Evolutionary conservation across 164 flowering plant species (phyloP).

Genomic region (Chimonanthus salicifolius): DNA sequence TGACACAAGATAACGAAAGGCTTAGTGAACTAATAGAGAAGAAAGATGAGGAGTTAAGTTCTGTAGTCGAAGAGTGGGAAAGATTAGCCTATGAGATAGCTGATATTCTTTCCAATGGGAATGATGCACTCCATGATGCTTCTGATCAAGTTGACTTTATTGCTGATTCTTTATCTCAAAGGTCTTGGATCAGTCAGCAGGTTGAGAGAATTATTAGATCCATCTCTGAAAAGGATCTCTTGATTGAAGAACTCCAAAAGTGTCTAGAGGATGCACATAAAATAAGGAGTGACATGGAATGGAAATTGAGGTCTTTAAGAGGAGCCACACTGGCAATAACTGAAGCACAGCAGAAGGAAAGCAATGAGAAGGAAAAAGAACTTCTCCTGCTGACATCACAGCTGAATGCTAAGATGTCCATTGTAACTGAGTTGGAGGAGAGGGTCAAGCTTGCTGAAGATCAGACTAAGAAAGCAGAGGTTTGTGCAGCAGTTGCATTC

Average conservation of each 20-base stretch:
- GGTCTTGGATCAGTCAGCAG: slow-evolving; percentile 63
- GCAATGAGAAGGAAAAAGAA: slow-evolving; percentile 59
- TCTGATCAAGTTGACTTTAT: slow-evolving; percentile 50
- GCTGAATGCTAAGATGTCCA: slow-evolving; percentile 30
- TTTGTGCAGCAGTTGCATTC: slow-evolving; percentile 69
- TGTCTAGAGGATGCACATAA: slow-evolving; percentile 66
- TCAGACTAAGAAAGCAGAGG: slow-evolving; percentile 36
- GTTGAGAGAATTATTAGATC: slow-evolving; percentile 41
- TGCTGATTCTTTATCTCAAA: slow-evolving; percentile 45
- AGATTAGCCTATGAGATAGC: slow-evolving; percentile 50
- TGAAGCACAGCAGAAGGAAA: slow-evolving; percentile 74
- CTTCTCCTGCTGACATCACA: slow-evolving; percentile 39
- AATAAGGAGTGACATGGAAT: slow-evolving; percentile 56
- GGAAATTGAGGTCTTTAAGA: slow-evolving; percentile 76
- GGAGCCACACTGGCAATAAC: slow-evolving; percentile 80
- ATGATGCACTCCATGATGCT: slow-evolving; percentile 55
- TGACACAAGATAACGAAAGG: slow-evolving; percentile 38
- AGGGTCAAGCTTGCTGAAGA: slow-evolving; percentile 36
- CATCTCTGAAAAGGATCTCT: slow-evolving; percentile 65
- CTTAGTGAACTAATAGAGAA: slow-evolving; percentile 35
- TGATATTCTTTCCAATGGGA: slow-evolving; percentile 59
- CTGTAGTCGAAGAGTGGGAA: slow-evolving; percentile 61
- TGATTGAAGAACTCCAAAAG: slow-evolving; percentile 58
- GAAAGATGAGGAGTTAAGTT: slow-evolving; percentile 43
- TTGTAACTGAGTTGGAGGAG: slow-evolving; percentile 34